Evolutionary conservation across 805 yeast genomes (phyloP).

Genomic region (Wickerhamiella azyma): DNA sequence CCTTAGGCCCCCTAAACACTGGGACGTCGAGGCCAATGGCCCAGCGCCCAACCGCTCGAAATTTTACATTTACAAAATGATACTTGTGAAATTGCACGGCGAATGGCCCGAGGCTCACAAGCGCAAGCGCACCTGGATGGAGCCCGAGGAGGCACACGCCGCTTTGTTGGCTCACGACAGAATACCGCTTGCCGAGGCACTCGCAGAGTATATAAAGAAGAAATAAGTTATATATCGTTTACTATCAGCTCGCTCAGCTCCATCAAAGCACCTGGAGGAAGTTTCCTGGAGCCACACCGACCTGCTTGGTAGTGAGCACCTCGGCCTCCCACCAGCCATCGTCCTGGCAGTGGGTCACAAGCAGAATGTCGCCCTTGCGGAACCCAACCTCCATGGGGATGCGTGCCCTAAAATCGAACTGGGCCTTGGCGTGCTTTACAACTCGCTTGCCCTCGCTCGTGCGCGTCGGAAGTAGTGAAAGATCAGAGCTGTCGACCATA

Average conservation of each 20-base stretch:
- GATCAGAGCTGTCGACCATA: not conserved
- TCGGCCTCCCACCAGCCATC: slow-evolving; percentile 72
- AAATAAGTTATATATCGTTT: not conserved
- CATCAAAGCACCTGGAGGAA: slow-evolving; percentile 24
- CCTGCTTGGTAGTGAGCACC: slow-evolving; percentile 27
- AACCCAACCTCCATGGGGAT: slow-evolving; percentile 49
- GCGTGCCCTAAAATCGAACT: slow-evolving; percentile 44
- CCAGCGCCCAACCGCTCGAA: slow-evolving; percentile 60
- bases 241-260: no score
- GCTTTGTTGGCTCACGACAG: slow-evolving; percentile 24
- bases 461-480: slow-evolving; percentile 31
- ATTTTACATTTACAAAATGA: slow-evolving; percentile 76
- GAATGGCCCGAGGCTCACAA: slow-evolving; percentile 63
- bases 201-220: slow-evolving; percentile 10
- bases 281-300: slow-evolving; percentile 56
- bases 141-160: slow-evolving; percentile 21
- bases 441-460: slow-evolving; percentile 44
- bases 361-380: slow-evolving; percentile 41
- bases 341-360: slow-evolving; percentile 43
- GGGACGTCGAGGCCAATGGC: slow-evolving; percentile 25
- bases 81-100: slow-evolving; percentile 38
- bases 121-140: slow-evolving; percentile 64
- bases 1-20: slow-evolving; percentile 34
- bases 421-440: slow-evolving; percentile 38
- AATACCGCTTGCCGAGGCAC: slow-evolving; percentile 23